Base-by-base conservation (phyloP, 192 early-diverging fungal species). In the Oehlia diaphana region DNA sequence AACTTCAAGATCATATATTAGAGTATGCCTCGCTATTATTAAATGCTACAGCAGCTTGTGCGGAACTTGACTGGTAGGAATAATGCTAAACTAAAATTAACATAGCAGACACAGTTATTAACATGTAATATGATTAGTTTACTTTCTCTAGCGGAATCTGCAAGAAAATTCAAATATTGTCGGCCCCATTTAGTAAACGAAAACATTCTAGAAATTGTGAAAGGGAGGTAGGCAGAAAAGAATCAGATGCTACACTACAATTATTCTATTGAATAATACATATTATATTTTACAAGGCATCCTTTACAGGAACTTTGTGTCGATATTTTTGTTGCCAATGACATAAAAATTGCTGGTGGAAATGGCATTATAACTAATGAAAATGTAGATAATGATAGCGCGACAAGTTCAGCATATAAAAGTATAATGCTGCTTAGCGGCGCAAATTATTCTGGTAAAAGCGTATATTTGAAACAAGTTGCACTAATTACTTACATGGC, bases 401-500 rank as follows among this genome's bases (percentile, higher is more conserved):
- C n/a, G 4, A 69, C 33, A 4, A 37, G 5, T 4, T 47, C 47
- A 0, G 6, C 16, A 64, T 44, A 68, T 39, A 79, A 85, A 10
- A 84, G 83, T 39, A 85, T 92, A 4, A 86, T 94, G 67, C 78
- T 97, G 3, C 74, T 98, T 12, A 92, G 91, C 14, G 97, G 95
- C 0, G 91, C 97, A 0, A 98, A 98, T 76, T 92, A 84, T 19
- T 96, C 93, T 8, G 97, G 97, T 2, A 94, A 93, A 79, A 93
- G 91, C 79, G 89, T 93, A 7, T 88, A 93, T 76, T 70, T 93
- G 33, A 92, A 92, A 67, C 94, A 95, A 76, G 88, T 94, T 63
- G 95, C 92, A 6, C 77, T 98, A 28, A 94, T 96, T 77, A 87
- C 88, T 3, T 95, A 92, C 72, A 94, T 96, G 95, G 94, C 95